Evolutionary conservation across 2,329 filamentous ascomycete genomes (phyloP).

Genomic region (Calcarisporium arbuscula): DNA sequence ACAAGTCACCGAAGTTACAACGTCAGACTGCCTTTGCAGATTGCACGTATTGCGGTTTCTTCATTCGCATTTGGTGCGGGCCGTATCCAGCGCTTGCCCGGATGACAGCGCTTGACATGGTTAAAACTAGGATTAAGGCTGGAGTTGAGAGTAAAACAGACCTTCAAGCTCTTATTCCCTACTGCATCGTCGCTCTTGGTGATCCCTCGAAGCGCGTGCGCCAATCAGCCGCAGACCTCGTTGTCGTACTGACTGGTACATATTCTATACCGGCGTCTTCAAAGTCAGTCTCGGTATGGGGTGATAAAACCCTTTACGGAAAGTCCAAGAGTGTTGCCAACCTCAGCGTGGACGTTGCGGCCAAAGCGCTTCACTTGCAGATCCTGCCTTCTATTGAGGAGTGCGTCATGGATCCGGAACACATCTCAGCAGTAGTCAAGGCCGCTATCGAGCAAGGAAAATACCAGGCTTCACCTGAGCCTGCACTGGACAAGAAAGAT

Average conservation of each 20-base stretch:
- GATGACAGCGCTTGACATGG: conserved; percentile 60
- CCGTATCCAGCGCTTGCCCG: conserved; percentile 63
- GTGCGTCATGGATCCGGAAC: conserved; percentile 70
- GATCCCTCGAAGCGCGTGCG: conserved; percentile 74
- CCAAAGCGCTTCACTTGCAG: conserved; percentile 57
- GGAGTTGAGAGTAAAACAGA: conserved; percentile 49
- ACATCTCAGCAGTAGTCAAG: conserved; percentile 58
- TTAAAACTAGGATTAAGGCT: conserved; percentile 49
- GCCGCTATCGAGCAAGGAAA: conserved; percentile 33
- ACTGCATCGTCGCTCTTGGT: conserved; percentile 65
- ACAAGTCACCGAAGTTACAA: conserved; percentile 48
- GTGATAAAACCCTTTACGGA: conserved; percentile 59
- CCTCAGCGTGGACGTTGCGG: conserved; percentile 51
- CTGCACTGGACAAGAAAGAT: conserved; percentile 43
- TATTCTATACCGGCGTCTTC: conserved; percentile 31
- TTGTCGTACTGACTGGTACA: conserved; percentile 48
- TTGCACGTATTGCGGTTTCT: conserved; percentile 68
- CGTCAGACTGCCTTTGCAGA: conserved; percentile 49
- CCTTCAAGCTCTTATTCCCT: conserved; percentile 77
- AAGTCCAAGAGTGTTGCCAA: conserved; percentile 44
- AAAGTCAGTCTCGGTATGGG: conserved; percentile 50
- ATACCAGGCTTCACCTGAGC: conserved; percentile 24
- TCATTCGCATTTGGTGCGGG: conserved; percentile 68
- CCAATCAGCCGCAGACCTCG: conserved; percentile 63
- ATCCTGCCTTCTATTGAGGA: conserved; percentile 78